These are phyloP conservation scores for Phylloboletellus chloephorus DNA, from an alignment of 1,284 basidiomycete species.

Conservation along the genomic window DNA sequence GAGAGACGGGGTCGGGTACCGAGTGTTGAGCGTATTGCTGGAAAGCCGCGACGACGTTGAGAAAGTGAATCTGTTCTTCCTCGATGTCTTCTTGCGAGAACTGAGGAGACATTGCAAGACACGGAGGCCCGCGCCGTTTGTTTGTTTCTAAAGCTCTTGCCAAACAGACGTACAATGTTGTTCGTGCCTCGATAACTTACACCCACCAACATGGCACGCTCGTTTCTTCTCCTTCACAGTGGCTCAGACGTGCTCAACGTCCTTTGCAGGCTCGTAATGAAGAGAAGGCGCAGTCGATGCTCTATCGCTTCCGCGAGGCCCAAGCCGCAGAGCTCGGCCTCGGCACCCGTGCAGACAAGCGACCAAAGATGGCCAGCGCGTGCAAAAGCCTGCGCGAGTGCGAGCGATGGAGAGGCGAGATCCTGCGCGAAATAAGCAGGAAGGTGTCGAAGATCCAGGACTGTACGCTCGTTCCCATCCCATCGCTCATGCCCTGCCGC, in stretches of 20 bases:
- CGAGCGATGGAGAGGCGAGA: conserved; percentile 94
- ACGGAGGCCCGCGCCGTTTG: conserved; percentile 18
- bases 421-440: conserved; percentile 88
- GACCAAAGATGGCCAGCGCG: conserved; percentile 85
- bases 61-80: conserved; percentile 60
- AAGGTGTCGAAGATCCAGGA: conserved; percentile 99
- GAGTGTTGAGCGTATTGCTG: conserved; percentile 60
- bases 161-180: conserved; percentile 19
- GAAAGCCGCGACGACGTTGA: conserved; percentile 64
- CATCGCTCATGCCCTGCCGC: neutral
- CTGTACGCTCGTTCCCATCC: conserved; percentile 45
- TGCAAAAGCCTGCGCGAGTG: conserved; percentile 91
- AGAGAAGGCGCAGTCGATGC: conserved; percentile 97
- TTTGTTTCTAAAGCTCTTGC: conserved; percentile 25
- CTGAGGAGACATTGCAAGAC: conserved; percentile 23
- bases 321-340: conserved; percentile 94
- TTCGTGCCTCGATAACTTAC: conserved; percentile 5
- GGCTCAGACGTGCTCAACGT: neutral
- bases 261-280: conserved; percentile 82
- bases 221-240: neutral
- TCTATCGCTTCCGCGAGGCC: conserved; percentile 96
- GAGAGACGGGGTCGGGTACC: conserved; percentile 34
- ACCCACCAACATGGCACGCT: conserved; percentile 17
- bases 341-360: conserved; percentile 70
- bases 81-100: conserved; percentile 36